Conservation (phyloP, 1,284 basidiomycete genomes). For the Leccinum pachyderme region DNA sequence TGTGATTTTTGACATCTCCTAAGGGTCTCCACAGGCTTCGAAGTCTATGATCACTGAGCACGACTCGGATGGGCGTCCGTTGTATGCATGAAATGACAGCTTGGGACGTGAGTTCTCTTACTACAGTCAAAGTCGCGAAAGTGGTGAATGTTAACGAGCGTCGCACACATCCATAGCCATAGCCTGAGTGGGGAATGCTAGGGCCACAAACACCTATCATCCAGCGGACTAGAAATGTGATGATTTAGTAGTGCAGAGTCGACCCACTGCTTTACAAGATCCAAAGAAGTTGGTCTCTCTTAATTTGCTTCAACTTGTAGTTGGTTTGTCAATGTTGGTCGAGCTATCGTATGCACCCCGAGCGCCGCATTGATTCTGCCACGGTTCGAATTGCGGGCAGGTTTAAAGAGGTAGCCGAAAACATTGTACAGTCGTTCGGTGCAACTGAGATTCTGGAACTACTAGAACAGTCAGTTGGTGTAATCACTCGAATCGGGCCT, state of each 20-base stretch:
- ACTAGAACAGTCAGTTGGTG: too few relatives aligned
- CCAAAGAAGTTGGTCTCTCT: not conserved
- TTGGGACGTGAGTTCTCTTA: not conserved
- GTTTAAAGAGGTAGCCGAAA: too few relatives aligned
- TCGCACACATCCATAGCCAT: too few relatives aligned
- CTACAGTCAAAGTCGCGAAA: not conserved
- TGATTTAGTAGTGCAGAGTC: not conserved
- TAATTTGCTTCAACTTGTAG: too few relatives aligned
- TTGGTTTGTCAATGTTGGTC: not conserved
- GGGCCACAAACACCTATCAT: not conserved
- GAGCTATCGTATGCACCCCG: not conserved
- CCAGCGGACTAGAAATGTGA: constrained; percentile 2
- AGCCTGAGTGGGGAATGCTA: not conserved
- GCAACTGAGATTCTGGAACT: too few relatives aligned
- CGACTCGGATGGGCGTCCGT: too few relatives aligned
- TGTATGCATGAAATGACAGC: not conserved
- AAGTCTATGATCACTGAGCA: too few relatives aligned
- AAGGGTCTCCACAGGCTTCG: too few relatives aligned
- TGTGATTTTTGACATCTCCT: not conserved
- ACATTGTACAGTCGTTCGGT: too few relatives aligned
- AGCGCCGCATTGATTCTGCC: too few relatives aligned
- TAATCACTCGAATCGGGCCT: too few relatives aligned
- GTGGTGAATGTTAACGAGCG: not conserved
- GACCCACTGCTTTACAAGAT: not conserved
- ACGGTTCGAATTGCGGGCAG: too few relatives aligned